A percentile compares a stretch with the other conserved stretches of the same genome.
phyloP scores from a whole-genome alignment of 2,329 filamentous ascomycete genomes.

The Venturia pyrina region DNA sequence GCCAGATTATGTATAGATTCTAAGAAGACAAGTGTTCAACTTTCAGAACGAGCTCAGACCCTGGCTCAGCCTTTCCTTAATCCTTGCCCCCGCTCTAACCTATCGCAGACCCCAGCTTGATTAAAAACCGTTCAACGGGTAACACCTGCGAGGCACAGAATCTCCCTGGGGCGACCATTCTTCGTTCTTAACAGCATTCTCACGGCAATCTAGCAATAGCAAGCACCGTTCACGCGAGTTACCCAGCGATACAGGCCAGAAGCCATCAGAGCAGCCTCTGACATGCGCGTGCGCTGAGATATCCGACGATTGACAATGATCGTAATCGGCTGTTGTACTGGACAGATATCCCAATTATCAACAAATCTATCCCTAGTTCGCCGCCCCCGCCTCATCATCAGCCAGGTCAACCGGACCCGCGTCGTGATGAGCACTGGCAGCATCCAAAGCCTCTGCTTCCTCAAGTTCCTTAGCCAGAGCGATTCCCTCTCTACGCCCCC shows the following conservation, averaged over 20 bases:
- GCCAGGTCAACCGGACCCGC: background rate
- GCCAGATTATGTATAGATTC: background rate
- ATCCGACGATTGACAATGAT: background rate
- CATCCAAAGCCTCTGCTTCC: constrained; percentile 12
- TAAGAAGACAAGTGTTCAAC: background rate
- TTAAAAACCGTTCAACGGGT: background rate
- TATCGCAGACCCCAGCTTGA: background rate
- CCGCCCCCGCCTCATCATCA: constrained; percentile 9
- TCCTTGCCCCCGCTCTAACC: background rate
- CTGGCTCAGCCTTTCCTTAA: background rate
- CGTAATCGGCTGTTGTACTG: background rate
- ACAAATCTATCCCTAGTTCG: background rate
- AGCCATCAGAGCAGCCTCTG: background rate
- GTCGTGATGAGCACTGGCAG: background rate
- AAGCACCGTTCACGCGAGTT: background rate
- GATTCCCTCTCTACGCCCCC: constrained; percentile 33
- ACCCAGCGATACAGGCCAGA: background rate
- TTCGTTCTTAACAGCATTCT: background rate
- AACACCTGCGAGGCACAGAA: background rate
- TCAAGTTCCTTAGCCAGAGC: constrained; percentile 30
- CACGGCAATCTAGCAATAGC: background rate
- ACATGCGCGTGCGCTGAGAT: background rate
- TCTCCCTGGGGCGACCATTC: background rate
- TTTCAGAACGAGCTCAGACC: background rate
- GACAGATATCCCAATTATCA: too few relatives aligned